Conservation (phyloP, 305 asterid genomes). For the Nicotiana rustica region DNA sequence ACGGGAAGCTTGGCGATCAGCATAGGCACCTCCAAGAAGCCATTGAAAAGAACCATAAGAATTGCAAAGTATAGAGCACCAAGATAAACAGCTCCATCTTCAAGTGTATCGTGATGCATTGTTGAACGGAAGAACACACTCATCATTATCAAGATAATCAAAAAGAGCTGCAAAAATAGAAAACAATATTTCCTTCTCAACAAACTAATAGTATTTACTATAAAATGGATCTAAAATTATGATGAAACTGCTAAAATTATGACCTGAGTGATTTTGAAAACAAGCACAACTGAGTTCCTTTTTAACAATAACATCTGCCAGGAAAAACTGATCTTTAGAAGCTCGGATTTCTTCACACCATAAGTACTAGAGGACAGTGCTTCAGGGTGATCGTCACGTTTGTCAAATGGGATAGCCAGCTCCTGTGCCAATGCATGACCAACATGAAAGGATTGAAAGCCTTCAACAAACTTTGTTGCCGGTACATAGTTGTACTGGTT, state of each 20-base stretch:
- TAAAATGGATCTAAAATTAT: not conserved
- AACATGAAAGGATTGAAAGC: constrained; percentile 59
- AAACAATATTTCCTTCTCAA: constrained; percentile 22
- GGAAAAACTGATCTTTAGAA: constrained; percentile 61
- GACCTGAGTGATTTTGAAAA: constrained; percentile 77
- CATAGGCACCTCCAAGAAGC: constrained; percentile 86
- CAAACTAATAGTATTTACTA: constrained; percentile 13
- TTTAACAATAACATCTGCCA: constrained; percentile 76
- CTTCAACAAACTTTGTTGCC: constrained; percentile 64
- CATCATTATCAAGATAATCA: constrained; percentile 66
- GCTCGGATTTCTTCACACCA: constrained; percentile 58
- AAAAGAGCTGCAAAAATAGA: constrained; percentile 60
- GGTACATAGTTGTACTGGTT: constrained; percentile 59
- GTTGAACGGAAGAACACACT: constrained; percentile 86
- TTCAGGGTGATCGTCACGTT: constrained; percentile 59
- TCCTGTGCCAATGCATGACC: constrained; percentile 60
- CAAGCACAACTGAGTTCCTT: constrained; percentile 65
- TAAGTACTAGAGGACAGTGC: constrained; percentile 60
- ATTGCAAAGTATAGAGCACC: constrained; percentile 82
- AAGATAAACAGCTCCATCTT: constrained; percentile 79
- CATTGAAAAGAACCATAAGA: constrained; percentile 83
- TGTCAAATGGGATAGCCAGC: constrained; percentile 61
- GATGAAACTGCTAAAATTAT: not conserved
- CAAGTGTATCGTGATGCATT: constrained; percentile 68
- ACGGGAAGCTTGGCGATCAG: constrained; percentile 79